phyloP scores from a whole-genome alignment of 306 rosid genomes.

The Dalbergia oliveri region DNA sequence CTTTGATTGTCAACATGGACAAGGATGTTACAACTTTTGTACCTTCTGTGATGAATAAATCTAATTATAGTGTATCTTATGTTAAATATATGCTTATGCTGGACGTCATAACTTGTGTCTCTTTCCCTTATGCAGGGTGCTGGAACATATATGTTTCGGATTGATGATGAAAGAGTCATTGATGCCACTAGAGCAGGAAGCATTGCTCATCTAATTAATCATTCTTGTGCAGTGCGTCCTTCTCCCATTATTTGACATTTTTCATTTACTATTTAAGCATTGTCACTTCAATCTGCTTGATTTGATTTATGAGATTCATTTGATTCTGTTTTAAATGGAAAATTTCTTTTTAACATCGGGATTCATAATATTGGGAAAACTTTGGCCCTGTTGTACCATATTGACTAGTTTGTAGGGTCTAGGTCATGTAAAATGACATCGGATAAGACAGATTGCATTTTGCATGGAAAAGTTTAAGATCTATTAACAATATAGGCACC shows the following conservation, averaged over 20 bases:
- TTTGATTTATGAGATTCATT: slow-evolving; percentile 32
- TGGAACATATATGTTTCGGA: slow-evolving; percentile 98
- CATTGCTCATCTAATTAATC: slow-evolving; percentile 98
- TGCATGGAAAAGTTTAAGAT: slow-evolving; percentile 4
- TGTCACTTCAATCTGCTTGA: slow-evolving; percentile 16
- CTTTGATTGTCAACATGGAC: slow-evolving; percentile 36
- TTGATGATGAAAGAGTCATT: slow-evolving; percentile 93
- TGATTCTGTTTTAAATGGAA: slow-evolving; percentile 18
- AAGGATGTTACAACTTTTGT: slow-evolving; percentile 32
- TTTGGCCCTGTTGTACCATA: slow-evolving; percentile 2
- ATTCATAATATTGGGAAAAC: slow-evolving; percentile 20
- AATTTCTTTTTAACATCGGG: slow-evolving; percentile 5
- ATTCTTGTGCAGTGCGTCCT: slow-evolving; percentile 91
- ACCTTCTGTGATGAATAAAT: slow-evolving; percentile 16
- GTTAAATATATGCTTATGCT: slow-evolving; percentile 18
- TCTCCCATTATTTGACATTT: slow-evolving; percentile 37
- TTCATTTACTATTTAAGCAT: slow-evolving; percentile 30
- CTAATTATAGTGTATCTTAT: not conserved
- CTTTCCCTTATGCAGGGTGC: slow-evolving; percentile 83
- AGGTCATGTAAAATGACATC: slow-evolving; percentile 26
- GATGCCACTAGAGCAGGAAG: slow-evolving; percentile 99
- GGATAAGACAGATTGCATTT: slow-evolving; percentile 11
- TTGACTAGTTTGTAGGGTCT: slow-evolving; percentile 1
- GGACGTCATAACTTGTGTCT: slow-evolving; percentile 42
- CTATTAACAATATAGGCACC: slow-evolving; percentile 20